A percentile compares a stretch with the other conserved stretches of the same genome.
These are phyloP conservation scores for Dujonia santamariae DNA, from an alignment of 1,139 yeast genomes.

Conservation along the genomic window DNA sequence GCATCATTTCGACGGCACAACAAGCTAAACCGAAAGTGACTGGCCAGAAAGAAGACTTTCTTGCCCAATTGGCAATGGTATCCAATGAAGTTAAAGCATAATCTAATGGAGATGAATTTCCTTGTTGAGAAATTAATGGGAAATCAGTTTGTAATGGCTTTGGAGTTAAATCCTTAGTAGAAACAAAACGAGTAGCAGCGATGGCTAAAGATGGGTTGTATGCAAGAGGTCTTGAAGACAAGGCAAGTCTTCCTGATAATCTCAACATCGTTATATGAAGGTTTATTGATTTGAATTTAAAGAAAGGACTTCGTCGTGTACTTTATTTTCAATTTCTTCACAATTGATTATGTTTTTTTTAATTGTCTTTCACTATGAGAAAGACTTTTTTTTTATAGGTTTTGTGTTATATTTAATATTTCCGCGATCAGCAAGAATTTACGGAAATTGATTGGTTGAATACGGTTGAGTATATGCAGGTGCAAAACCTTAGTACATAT, in stretches of 20 bases:
- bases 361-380: background rate
- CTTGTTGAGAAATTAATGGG: constrained; percentile 45
- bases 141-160: constrained; percentile 40
- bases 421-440: constrained; percentile 10
- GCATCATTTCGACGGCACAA: constrained; percentile 97
- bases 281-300: background rate
- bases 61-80: constrained; percentile 85
- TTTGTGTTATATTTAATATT: background rate
- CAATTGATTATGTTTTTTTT: background rate
- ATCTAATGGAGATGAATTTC: constrained; percentile 57
- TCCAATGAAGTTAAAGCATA: constrained; percentile 85
- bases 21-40: constrained; percentile 90
- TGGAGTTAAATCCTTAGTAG: constrained; percentile 46
- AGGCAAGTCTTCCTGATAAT: constrained; percentile 6
- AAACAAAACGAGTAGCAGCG: constrained; percentile 23
- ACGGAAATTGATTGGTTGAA: constrained; percentile 8
- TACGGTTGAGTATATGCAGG: no score
- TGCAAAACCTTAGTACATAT: no score
- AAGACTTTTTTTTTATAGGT: no score
- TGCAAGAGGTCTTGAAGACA: constrained; percentile 5
- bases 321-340: background rate
- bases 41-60: constrained; percentile 93
- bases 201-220: constrained; percentile 5
- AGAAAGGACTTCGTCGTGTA: background rate
- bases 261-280: constrained; percentile 5